These are phyloP conservation scores for Picea abies DNA, from an alignment of 83 land plant species.

Conservation along the genomic window DNA sequence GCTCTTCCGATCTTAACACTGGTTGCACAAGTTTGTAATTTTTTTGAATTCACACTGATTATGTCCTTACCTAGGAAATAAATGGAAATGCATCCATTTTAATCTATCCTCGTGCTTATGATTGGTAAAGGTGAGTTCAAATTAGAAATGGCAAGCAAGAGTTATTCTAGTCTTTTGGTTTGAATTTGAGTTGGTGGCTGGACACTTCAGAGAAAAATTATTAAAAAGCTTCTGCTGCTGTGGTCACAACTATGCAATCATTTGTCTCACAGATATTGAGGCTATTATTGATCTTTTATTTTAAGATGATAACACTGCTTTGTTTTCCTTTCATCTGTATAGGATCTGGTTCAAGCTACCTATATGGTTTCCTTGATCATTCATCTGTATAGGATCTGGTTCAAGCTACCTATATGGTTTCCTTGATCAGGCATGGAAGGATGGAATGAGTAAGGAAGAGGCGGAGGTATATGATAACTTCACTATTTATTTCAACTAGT, in stretches of 20 bases:
- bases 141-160: not conserved
- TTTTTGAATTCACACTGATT: not conserved
- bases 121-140: not conserved
- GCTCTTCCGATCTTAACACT: not conserved
- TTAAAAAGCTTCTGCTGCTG: not conserved
- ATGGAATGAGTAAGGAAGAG: constrained; percentile 86
- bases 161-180: not conserved
- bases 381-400: constrained; percentile 74
- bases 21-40: not conserved
- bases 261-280: not conserved
- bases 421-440: constrained; percentile 97
- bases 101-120: not conserved
- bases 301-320: not conserved
- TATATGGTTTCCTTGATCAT: no score
- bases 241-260: not conserved
- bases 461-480: constrained; percentile 74
- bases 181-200: not conserved
- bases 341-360: constrained; percentile 97
- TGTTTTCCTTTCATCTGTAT: not conserved
- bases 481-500: not conserved
- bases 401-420: constrained; percentile 96
- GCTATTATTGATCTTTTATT: not conserved
- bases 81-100: not conserved
- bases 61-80: not conserved
- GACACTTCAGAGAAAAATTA: not conserved